A percentile compares a stretch with the other conserved stretches of the same genome.
These are phyloP conservation scores for Cladosporium sp. DNA, from an alignment of 2,329 filamentous ascomycete species.

Conservation along the genomic window DNA sequence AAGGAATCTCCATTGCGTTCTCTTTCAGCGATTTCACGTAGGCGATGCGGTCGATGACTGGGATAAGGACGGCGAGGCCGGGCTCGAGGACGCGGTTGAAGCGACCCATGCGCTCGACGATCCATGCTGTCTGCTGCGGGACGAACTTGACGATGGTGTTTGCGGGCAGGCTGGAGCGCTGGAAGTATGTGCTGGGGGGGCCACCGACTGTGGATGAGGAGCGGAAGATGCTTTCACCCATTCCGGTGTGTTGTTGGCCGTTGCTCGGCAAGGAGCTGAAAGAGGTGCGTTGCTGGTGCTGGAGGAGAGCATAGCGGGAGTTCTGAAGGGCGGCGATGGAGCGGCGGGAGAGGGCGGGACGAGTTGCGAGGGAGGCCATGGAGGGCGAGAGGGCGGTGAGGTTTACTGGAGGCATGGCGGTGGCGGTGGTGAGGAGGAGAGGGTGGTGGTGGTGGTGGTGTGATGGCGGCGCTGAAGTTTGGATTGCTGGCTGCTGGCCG, in stretches of 20 bases:
- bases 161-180: conserved; percentile 68
- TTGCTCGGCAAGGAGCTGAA: conserved; percentile 29
- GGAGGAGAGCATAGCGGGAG: conserved; percentile 35
- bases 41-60: conserved; percentile 91
- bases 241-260: neutral
- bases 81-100: conserved; percentile 93
- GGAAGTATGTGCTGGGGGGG: conserved; percentile 42
- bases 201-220: conserved; percentile 32
- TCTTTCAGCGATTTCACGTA: conserved; percentile 99
- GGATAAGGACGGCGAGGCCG: conserved; percentile 83
- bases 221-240: conserved; percentile 39
- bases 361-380: conserved; percentile 39
- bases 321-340: conserved; percentile 38
- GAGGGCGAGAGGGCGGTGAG: conserved; percentile 18
- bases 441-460: neutral
- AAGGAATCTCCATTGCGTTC: conserved; percentile 92
- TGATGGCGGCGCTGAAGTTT: conserved; percentile 13
- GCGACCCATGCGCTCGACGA: conserved; percentile 98
- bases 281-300: conserved; percentile 27
- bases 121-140: conserved; percentile 99
- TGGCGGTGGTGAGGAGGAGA: neutral
- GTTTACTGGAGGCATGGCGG: conserved; percentile 14
- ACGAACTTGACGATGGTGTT: conserved; percentile 97
- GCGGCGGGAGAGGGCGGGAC: conserved; percentile 36
- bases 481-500: neutral